A percentile compares a stretch with the other conserved stretches of the same genome.
Evolutionary conservation across 345 rosid species (phyloP).

Genomic region (Acer saccharum): DNA sequence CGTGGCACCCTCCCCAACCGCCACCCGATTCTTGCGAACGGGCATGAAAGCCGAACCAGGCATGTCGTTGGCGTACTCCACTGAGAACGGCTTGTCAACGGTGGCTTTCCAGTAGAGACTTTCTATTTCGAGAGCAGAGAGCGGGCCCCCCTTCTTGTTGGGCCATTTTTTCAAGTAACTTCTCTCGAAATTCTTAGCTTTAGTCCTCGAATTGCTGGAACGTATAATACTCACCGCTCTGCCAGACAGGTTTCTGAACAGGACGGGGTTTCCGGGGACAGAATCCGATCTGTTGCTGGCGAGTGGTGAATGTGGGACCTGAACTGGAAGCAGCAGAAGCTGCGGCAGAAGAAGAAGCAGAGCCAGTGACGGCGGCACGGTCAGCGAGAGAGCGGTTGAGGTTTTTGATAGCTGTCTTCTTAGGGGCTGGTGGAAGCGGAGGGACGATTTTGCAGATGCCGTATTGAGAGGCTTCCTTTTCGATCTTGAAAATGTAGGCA

Average conservation of each 20-base stretch:
- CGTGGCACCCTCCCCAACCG: constrained; percentile 55
- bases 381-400: constrained; percentile 82
- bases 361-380: constrained; percentile 44
- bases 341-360: background rate
- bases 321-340: constrained; percentile 32
- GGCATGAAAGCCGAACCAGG: constrained; percentile 92
- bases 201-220: constrained; percentile 85
- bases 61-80: constrained; percentile 98
- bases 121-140: constrained; percentile 75
- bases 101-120: constrained; percentile 97
- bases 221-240: constrained; percentile 90
- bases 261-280: constrained; percentile 92
- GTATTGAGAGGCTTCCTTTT: constrained; percentile 84
- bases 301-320: constrained; percentile 90
- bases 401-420: constrained; percentile 66
- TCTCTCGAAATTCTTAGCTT: constrained; percentile 79
- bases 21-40: constrained; percentile 38
- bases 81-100: constrained; percentile 87
- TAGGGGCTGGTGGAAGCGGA: constrained; percentile 68
- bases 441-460: constrained; percentile 99
- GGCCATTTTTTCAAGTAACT: constrained; percentile 59
- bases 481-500: constrained; percentile 96
- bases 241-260: constrained; percentile 90
- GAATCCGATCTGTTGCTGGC: constrained; percentile 99
- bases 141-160: constrained; percentile 52